Evolutionary conservation across 805 yeast genomes (phyloP).

Genomic region (Saccharomyces cerevisiae): DNA sequence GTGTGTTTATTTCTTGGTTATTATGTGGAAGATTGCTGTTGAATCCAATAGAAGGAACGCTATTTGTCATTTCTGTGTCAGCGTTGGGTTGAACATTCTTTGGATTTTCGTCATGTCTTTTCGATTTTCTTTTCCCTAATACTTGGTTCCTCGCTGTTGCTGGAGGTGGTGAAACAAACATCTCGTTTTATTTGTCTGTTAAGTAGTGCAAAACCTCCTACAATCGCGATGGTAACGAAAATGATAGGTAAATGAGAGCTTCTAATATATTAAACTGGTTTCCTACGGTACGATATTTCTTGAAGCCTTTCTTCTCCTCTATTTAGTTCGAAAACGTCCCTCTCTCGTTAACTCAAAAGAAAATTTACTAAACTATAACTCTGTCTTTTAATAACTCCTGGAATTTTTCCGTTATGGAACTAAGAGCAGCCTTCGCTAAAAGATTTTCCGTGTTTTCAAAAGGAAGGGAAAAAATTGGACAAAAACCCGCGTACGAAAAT

Average conservation of each 20-base stretch:
- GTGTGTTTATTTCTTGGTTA: background rate
- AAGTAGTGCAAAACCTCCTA: background rate
- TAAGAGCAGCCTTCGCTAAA: background rate
- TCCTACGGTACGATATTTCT: background rate
- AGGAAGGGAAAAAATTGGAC: background rate
- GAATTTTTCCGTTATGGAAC: background rate
- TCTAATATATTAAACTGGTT: background rate
- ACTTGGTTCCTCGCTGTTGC: slow-evolving; percentile 21
- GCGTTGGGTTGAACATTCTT: slow-evolving; percentile 6
- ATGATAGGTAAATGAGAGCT: background rate
- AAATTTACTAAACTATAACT: background rate
- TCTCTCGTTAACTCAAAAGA: background rate
- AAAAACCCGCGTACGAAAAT: background rate
- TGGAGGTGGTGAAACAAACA: slow-evolving; percentile 31
- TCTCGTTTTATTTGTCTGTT: slow-evolving; percentile 2
- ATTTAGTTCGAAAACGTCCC: background rate
- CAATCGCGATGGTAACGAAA: background rate
- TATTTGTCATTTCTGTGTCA: background rate
- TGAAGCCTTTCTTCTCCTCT: background rate
- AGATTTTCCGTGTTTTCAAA: background rate
- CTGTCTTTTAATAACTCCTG: background rate
- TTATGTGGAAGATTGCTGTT: background rate
- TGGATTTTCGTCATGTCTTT: slow-evolving; percentile 1
- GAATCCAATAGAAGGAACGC: background rate
- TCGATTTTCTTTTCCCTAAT: slow-evolving; percentile 11